A percentile compares a stretch with the other conserved stretches of the same genome.
Conservation (phyloP, 805 yeast species). For the Kluyveromyces lactis region DNA sequence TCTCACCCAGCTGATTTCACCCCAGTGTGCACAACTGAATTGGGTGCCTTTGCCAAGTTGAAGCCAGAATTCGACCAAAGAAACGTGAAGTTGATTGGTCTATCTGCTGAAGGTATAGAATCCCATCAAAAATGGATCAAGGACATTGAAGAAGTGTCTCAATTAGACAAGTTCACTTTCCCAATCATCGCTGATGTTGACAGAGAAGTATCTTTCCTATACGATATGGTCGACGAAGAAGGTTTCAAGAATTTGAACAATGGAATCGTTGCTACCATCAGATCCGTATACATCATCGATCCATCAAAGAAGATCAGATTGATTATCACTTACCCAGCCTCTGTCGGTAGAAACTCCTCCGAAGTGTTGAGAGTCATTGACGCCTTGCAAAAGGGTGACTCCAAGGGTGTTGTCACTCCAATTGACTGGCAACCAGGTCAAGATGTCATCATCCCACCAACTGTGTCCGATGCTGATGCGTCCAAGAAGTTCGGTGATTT, state of each 20-base stretch:
- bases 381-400: conserved; percentile 79
- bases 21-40: conserved; percentile 93
- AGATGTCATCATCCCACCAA: conserved; percentile 88
- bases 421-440: conserved; percentile 86
- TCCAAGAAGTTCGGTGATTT: conserved; percentile 79
- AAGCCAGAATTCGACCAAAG: conserved; percentile 84
- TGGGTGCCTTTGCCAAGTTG: conserved; percentile 86
- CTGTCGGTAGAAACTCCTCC: conserved; percentile 88
- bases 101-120: conserved; percentile 77
- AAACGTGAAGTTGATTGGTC: conserved; percentile 80
- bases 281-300: conserved; percentile 88
- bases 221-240: conserved; percentile 83
- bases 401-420: conserved; percentile 79
- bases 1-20: conserved; percentile 97
- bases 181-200: conserved; percentile 87
- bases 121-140: conserved; percentile 80
- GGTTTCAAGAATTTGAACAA: conserved; percentile 66
- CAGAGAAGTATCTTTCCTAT: conserved; percentile 75
- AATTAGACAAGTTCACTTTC: conserved; percentile 65
- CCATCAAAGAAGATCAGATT: conserved; percentile 84
- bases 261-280: conserved; percentile 78
- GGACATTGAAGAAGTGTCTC: conserved; percentile 80
- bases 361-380: conserved; percentile 89
- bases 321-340: conserved; percentile 83
- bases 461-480: conserved; percentile 71